Conservation (phyloP, 768 basidiomycete species). For the Glaciozyma martinii region DNA sequence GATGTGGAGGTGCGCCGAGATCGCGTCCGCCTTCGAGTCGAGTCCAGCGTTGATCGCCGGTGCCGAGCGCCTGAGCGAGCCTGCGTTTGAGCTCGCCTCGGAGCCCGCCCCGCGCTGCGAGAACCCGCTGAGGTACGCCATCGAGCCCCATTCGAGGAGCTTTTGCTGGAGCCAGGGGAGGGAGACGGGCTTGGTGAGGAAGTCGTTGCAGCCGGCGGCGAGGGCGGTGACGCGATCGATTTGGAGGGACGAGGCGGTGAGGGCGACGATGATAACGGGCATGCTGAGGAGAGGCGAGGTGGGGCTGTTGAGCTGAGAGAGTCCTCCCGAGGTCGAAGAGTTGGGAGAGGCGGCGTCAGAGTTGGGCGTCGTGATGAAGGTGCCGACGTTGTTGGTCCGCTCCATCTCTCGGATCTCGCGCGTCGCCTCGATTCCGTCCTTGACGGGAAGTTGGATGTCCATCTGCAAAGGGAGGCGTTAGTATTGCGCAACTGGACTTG, state of each 20-base stretch:
- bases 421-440: slow-evolving; percentile 96
- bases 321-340: slow-evolving; percentile 39
- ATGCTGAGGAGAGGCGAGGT: slow-evolving; percentile 37
- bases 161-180: slow-evolving; percentile 93
- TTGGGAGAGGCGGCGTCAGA: slow-evolving; percentile 43
- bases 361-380: slow-evolving; percentile 60
- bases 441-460: slow-evolving; percentile 99
- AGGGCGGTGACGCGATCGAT: slow-evolving; percentile 94
- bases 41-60: slow-evolving; percentile 2
- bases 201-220: slow-evolving; percentile 97
- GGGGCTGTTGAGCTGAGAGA: slow-evolving; percentile 61
- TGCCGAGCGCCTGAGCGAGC: not conserved
- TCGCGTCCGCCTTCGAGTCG: slow-evolving; percentile 12
- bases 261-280: slow-evolving; percentile 94
- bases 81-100: not conserved
- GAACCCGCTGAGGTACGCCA: slow-evolving; percentile 43
- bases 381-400: slow-evolving; percentile 56
- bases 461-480: slow-evolving; percentile 51
- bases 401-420: slow-evolving; percentile 87
- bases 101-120: slow-evolving; percentile 12
- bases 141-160: slow-evolving; percentile 98
- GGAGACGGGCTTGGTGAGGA: slow-evolving; percentile 93
- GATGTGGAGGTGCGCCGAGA: slow-evolving; percentile 27
- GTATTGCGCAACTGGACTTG: not conserved
- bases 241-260: slow-evolving; percentile 91